A percentile compares a stretch with the other conserved stretches of the same genome.
Evolutionary conservation across 1,284 basidiomycete species (phyloP).

Genomic region (Golubevia sp.): DNA sequence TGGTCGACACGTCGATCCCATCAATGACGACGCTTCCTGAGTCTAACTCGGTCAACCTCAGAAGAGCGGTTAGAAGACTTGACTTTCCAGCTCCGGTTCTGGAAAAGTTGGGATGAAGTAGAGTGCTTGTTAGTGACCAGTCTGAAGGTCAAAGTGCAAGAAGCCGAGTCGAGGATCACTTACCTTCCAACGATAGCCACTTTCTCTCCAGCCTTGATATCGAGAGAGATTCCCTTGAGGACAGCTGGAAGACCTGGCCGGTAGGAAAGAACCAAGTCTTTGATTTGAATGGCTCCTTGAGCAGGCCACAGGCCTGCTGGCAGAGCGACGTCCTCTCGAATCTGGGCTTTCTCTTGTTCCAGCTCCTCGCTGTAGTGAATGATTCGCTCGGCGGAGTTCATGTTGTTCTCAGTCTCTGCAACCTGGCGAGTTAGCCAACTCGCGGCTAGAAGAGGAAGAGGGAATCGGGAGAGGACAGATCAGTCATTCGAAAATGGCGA

Average conservation of each 20-base stretch:
- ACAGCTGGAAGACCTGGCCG: slow-evolving; percentile 65
- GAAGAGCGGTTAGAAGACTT: slow-evolving; percentile 73
- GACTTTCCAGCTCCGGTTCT: slow-evolving; percentile 70
- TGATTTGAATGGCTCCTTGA: slow-evolving; percentile 52
- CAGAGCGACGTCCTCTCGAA: slow-evolving; percentile 29
- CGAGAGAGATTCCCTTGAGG: slow-evolving; percentile 64
- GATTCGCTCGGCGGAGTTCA: slow-evolving; percentile 57
- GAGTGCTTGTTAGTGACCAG: too few species aligned
- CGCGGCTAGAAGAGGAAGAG: too few species aligned
- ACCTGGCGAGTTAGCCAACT: slow-evolving; percentile 59
- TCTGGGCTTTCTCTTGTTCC: slow-evolving; percentile 49
- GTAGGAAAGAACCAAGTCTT: slow-evolving; percentile 64
- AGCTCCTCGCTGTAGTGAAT: slow-evolving; percentile 52
- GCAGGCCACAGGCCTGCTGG: slow-evolving; percentile 52
- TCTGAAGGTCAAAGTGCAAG: slow-evolving; percentile 44
- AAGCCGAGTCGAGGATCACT: background rate
- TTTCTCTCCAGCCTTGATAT: slow-evolving; percentile 65
- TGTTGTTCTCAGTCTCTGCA: slow-evolving; percentile 62
- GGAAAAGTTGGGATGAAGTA: slow-evolving; percentile 33
- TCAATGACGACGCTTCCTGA: slow-evolving; percentile 74
- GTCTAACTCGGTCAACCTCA: slow-evolving; percentile 73
- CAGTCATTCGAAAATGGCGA: too few species aligned
- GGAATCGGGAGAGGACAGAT: too few species aligned
- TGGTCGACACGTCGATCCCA: slow-evolving; percentile 66
- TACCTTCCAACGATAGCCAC: slow-evolving; percentile 65